Evolutionary conservation across 768 basidiomycete species (phyloP).

Genomic region (Trametes villosa): DNA sequence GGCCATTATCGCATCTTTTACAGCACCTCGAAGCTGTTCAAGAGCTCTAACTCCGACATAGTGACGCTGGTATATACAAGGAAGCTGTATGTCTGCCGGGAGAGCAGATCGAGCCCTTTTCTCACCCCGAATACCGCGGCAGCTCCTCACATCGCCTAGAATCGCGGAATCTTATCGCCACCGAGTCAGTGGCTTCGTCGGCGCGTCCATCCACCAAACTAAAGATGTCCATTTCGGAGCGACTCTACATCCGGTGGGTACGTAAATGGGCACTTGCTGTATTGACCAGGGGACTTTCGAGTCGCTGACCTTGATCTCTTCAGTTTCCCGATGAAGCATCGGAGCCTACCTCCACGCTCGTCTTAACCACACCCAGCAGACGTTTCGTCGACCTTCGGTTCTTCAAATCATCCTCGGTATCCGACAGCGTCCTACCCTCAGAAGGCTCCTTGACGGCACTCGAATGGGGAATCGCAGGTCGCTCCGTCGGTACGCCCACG

Average conservation of each 20-base stretch:
- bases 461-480: conserved; percentile 21
- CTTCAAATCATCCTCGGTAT: background rate
- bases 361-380: conserved; percentile 19
- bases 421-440: background rate
- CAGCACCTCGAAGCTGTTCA: too few species aligned
- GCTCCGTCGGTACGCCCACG: conserved; percentile 14
- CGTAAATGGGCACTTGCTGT: background rate
- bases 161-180: too few species aligned
- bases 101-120: too few species aligned
- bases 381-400: conserved; percentile 24
- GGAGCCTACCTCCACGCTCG: conserved; percentile 23
- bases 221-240: background rate
- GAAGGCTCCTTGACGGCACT: background rate
- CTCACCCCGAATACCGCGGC: too few species aligned
- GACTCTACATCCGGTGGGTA: background rate
- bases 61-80: too few species aligned
- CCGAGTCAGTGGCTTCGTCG: too few species aligned
- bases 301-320: background rate
- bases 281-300: background rate
- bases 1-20: too few species aligned
- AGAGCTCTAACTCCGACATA: too few species aligned
- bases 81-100: too few species aligned
- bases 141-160: too few species aligned
- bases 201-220: too few species aligned
- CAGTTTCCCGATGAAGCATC: conserved; percentile 18